Base-by-base conservation (phyloP, 2,329 filamentous ascomycete genomes). In the Calonectria hawksworthii region DNA sequence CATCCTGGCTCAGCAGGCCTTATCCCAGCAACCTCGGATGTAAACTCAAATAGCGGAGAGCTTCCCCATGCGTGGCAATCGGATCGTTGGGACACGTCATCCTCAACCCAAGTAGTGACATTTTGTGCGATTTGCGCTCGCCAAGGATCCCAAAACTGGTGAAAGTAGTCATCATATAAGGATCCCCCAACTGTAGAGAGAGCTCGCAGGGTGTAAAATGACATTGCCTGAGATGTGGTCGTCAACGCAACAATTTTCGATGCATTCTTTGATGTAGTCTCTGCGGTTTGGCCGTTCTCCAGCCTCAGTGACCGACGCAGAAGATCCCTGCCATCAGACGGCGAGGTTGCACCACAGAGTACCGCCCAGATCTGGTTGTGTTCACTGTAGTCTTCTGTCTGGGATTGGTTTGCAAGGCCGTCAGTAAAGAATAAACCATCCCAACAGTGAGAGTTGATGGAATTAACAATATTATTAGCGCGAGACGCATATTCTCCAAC, bases 291-390 rank as follows among this genome's bases (percentile, higher is more conserved):
- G n/a, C n/a, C n/a, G n/a, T n/a, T n/a, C n/a, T n/a, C n/a, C n/a
- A n/a, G 32, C 11, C 16, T 34, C 32, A n/a, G n/a, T n/a, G n/a
- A n/a, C n/a, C n/a, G n/a, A n/a, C n/a, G n/a, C n/a, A n/a, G n/a
- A n/a, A n/a, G n/a, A n/a, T n/a, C n/a, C n/a, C n/a, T n/a, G n/a
- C n/a, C n/a, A n/a, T n/a, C n/a, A n/a, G n/a, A n/a, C n/a, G 18
- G 23, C 14, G 34, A 51, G 5, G 23, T 80, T 1, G 82, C 83
- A 9, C 84, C 83, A n/a, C 76, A 79, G 0, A 86, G 77, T 1
- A 86, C 81, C 1, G 79, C 84, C 74, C 82, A 86, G 5, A 85
- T 80, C 66, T 86, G 84, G 64, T 78, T 83, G 56, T 85, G 84
- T 69, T 86, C 80, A n/a, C 81, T 84, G 72, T 83, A 84, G 2